Percentiles rank a stretch among this genome's conserved stretches.
Evolutionary conservation across 176 grass and related monocot genomes (phyloP).

Genomic region (Rhynchospora breviuscula): DNA sequence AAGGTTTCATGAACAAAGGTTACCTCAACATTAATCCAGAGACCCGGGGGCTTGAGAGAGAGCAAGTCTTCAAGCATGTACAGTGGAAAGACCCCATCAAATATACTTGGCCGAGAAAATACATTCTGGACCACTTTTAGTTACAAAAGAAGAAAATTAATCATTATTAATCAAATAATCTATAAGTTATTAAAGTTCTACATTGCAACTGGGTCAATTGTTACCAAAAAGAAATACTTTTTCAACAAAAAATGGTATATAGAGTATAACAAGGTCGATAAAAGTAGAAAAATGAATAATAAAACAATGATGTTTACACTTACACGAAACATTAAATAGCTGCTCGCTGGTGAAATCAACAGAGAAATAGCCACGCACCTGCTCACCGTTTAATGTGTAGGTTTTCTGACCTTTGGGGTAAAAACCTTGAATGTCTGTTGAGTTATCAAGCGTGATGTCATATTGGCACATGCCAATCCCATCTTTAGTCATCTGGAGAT

Average conservation of each 20-base stretch:
- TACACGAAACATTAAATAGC: slow-evolving; percentile 69
- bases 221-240: slow-evolving; percentile 3
- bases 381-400: slow-evolving; percentile 43
- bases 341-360: slow-evolving; percentile 69
- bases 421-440: slow-evolving; percentile 33
- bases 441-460: slow-evolving; percentile 56
- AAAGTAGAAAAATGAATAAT: slow-evolving; percentile 4
- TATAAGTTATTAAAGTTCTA: slow-evolving; percentile 16
- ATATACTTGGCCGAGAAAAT: slow-evolving; percentile 88
- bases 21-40: slow-evolving; percentile 98
- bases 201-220: neutral
- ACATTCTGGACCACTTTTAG: slow-evolving; percentile 65
- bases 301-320: slow-evolving; percentile 30
- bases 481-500: slow-evolving; percentile 63
- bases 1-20: neutral
- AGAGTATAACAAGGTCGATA: neutral
- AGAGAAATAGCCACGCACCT: slow-evolving; percentile 64
- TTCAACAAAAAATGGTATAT: neutral
- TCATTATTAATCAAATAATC: slow-evolving; percentile 4
- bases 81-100: slow-evolving; percentile 51
- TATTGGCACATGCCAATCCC: slow-evolving; percentile 50
- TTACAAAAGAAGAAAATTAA: slow-evolving; percentile 17
- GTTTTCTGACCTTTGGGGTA: slow-evolving; percentile 50
- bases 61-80: slow-evolving; percentile 58
- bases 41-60: slow-evolving; percentile 35